A percentile compares a stretch with the other conserved stretches of the same genome.
phyloP scores from a whole-genome alignment of 371 early-diverging fungal genomes.

The Apophysomyces ossiformis region DNA sequence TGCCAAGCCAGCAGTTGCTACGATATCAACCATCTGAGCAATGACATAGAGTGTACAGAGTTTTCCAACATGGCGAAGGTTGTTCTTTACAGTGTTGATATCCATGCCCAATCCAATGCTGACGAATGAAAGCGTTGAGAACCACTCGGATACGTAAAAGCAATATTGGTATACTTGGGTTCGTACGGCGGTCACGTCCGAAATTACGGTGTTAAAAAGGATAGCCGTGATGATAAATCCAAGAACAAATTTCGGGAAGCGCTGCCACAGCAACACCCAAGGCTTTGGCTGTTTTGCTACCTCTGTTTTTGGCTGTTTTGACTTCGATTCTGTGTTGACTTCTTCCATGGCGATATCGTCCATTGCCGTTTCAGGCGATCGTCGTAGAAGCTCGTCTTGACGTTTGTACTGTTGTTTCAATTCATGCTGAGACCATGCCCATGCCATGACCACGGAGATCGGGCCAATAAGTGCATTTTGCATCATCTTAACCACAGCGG shows the following conservation, averaged over 20 bases:
- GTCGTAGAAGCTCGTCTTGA: conserved; percentile 19
- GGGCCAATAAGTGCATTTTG: conserved; percentile 69
- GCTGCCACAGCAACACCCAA: conserved; percentile 53
- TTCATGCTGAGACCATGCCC: conserved; percentile 62
- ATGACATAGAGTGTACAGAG: conserved; percentile 57
- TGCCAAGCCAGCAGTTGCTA: conserved; percentile 55
- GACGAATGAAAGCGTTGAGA: conserved; percentile 66
- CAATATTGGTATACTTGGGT: conserved; percentile 51
- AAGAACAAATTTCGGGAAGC: conserved; percentile 69
- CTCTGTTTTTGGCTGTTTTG: conserved; percentile 15
- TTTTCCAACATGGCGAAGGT: conserved; percentile 55
- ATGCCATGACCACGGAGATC: conserved; percentile 60
- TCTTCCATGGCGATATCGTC: conserved; percentile 11
- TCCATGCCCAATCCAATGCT: conserved; percentile 64
- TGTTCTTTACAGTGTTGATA: conserved; percentile 56
- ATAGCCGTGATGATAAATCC: conserved; percentile 65
- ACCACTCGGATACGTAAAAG: conserved; percentile 69
- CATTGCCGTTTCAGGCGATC: conserved; percentile 6
- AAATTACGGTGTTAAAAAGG: conserved; percentile 60
- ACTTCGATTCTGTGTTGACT: conserved; percentile 7
- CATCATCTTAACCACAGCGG: conserved; percentile 70
- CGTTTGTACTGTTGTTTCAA: conserved; percentile 35
- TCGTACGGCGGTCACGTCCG: conserved; percentile 35
- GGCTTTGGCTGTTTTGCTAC: conserved; percentile 24
- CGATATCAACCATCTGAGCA: conserved; percentile 65